A percentile compares a stretch with the other conserved stretches of the same genome.
These are phyloP conservation scores for Penicillium rolfsii DNA, from an alignment of 2,329 filamentous ascomycete genomes.

Conservation along the genomic window DNA sequence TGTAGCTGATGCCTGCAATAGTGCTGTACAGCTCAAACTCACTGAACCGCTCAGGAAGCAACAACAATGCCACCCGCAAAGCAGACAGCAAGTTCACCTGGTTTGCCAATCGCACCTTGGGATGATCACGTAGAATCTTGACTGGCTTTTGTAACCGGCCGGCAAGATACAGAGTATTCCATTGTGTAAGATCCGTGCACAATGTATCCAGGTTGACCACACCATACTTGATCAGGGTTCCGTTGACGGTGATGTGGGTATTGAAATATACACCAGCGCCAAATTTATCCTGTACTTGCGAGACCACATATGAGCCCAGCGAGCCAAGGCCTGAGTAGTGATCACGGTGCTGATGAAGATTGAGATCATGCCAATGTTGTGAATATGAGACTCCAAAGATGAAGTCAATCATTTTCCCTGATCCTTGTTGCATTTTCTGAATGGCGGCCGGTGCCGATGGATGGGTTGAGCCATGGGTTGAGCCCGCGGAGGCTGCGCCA, in stretches of 20 bases:
- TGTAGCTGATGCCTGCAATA: conserved; percentile 89
- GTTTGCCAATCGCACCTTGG: conserved; percentile 87
- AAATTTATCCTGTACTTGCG: conserved; percentile 80
- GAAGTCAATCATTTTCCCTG: conserved; percentile 97
- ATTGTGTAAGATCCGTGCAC: conserved; percentile 81
- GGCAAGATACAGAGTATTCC: conserved; percentile 95
- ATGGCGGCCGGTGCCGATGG: conserved; percentile 80
- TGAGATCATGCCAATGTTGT: conserved; percentile 96
- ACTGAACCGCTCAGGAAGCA: conserved; percentile 81
- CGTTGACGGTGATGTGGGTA: conserved; percentile 90
- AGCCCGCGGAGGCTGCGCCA: conserved; percentile 47
- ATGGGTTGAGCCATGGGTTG: conserved; percentile 68
- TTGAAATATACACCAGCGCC: conserved; percentile 98
- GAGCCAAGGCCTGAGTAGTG: conserved; percentile 89
- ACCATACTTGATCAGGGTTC: conserved; percentile 95
- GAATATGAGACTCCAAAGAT: conserved; percentile 94
- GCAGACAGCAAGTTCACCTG: conserved; percentile 95
- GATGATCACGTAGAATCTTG: conserved; percentile 94
- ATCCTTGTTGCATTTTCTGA: conserved; percentile 79
- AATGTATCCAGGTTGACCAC: conserved; percentile 93
- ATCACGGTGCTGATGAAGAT: conserved; percentile 81
- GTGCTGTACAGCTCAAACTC: conserved; percentile 87
- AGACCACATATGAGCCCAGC: conserved; percentile 82
- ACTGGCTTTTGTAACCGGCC: conserved; percentile 95
- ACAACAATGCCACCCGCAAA: conserved; percentile 81